Base-by-base conservation (phyloP, 2,329 filamentous ascomycete genomes). In the Rhinocladiella mackenziei region DNA sequence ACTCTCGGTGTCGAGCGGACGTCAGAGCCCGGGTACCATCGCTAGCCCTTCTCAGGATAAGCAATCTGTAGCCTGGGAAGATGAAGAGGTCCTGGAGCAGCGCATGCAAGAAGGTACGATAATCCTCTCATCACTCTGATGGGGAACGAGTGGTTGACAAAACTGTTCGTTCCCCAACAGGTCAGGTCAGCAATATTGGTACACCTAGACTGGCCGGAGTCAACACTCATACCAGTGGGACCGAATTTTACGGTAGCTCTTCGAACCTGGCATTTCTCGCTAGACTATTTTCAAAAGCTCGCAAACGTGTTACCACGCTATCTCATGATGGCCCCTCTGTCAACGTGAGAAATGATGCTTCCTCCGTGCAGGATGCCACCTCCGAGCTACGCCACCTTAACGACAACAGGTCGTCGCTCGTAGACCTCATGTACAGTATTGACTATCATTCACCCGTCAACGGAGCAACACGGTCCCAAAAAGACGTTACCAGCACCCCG, bases 171-270 rank as follows among this genome's bases (percentile, higher is more conserved):
- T n/a, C n/a, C n/a, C n/a, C n/a, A n/a, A n/a, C n/a, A n/a, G n/a
- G n/a, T n/a, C n/a, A n/a, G n/a, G n/a, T n/a, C n/a, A n/a, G 23
- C 23, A 11, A 11, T 26, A 26, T 11, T 11, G 23, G 11, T 7
- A 26, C 32, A 35, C 13, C 7, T 9, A 20, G 37, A 18, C 26
- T 60, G n/a, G 58, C 55, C 22, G 58, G 56, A 7, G 45, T 58
- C n/a, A 59, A 60, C 26, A 31, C 57, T 3, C 56, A 58, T 15
- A 60, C 58, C 7, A 60, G 56, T 32, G 56, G 58, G 18, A 60
- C 55, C 2, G 57, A 60, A 35, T 60, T 60, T 31, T 60, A 60
- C 32, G 58, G 58, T 9, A 56, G 51, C 19, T 59, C 57, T 8
- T 58, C 58, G 5, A 60, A 58, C 15, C n/a, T 60, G 8, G 58